Base-by-base conservation (phyloP, 805 yeast species). In the Yarrowia sp. region DNA sequence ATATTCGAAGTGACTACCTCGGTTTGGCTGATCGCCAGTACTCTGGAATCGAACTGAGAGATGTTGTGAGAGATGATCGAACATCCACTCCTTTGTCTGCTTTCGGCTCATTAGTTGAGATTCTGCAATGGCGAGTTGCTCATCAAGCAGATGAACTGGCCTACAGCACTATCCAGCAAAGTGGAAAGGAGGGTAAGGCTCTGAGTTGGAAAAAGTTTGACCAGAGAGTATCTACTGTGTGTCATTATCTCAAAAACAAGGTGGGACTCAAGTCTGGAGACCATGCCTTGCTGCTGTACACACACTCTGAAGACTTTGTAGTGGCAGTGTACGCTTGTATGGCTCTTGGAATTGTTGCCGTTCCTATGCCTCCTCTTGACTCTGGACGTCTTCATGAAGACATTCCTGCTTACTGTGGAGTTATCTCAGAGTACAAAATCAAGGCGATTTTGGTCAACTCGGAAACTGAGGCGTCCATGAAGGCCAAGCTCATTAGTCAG, bases 301-400 rank as follows among this genome's bases (percentile, higher is more conserved):
- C 96, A 0, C 83, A 93, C 51, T 85, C 92, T 0, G 97, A 92
- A 65, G 98, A 95, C 67, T 93, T 84, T 71, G 84, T 88, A 5
- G 84, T 90, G 33, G 90, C 96, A 1, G 79, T 92, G 0, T 85
- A 86, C 74, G 98, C 99, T 0, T 93, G 98, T 73, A 83, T 93
- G 74, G 76, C 87, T 65, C 83, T 92, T 63, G 97, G 97, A 65
- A 72, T 91, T 4, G 81, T 89, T 2, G 90, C 95, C 0, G 81
- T 93, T 14, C 95, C 96, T 0, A 74, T 91, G 73, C 78, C 86
- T 9, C 92, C 96, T 0, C 76, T 92, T 44, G 91, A 88, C 67
- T 79, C 85, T 11, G 81, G 80, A 47, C 77, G 92, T 64, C 78
- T 87, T 8, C 86, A 83, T 4, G 97, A 90, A 70, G 98, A 93